Conservation (phyloP, 2,329 filamentous ascomycete species). For the Rutstroemia sydowiana region DNA sequence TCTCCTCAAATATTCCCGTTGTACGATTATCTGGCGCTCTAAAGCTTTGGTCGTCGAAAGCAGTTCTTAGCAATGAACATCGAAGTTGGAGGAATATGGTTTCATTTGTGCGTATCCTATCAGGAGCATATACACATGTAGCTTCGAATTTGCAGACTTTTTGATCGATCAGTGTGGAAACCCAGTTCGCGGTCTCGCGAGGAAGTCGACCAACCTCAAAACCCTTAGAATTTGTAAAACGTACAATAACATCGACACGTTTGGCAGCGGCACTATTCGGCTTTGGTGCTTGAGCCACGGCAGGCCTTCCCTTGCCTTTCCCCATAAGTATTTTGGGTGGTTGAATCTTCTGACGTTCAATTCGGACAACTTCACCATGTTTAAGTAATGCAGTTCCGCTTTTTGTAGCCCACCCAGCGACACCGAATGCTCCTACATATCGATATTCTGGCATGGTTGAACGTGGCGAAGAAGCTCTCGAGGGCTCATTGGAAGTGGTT, state of each 20-base stretch:
- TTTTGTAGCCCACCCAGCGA: conserved; percentile 83
- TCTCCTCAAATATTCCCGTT: conserved; percentile 70
- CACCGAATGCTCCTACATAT: conserved; percentile 89
- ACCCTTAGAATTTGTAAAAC: conserved; percentile 74
- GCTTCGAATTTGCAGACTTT: conserved; percentile 82
- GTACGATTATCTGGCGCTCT: conserved; percentile 61
- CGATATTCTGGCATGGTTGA: conserved; percentile 45
- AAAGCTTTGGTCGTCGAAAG: conserved; percentile 62
- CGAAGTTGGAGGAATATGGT: conserved; percentile 86
- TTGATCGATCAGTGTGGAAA: conserved; percentile 87
- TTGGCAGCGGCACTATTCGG: conserved; percentile 42
- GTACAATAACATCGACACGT: conserved; percentile 78
- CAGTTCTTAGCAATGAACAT: conserved; percentile 65
- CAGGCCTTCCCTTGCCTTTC: conserved; percentile 37
- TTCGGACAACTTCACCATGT: conserved; percentile 75
- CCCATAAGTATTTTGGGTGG: conserved; percentile 41
- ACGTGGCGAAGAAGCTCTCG: conserved; percentile 32
- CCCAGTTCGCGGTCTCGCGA: conserved; percentile 83
- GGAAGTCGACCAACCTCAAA: conserved; percentile 81
- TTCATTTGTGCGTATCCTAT: conserved; percentile 79
- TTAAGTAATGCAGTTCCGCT: conserved; percentile 70
- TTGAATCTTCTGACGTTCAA: conserved; percentile 77
- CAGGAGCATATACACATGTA: conserved; percentile 81
- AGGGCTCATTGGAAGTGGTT: neutral
- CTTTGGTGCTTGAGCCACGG: conserved; percentile 20